Evolutionary conservation across 2,329 filamentous ascomycete species (phyloP), one percentile per base, ranked within the genome.

Genomic region (Allantophomopsis lycopodina): DNA sequence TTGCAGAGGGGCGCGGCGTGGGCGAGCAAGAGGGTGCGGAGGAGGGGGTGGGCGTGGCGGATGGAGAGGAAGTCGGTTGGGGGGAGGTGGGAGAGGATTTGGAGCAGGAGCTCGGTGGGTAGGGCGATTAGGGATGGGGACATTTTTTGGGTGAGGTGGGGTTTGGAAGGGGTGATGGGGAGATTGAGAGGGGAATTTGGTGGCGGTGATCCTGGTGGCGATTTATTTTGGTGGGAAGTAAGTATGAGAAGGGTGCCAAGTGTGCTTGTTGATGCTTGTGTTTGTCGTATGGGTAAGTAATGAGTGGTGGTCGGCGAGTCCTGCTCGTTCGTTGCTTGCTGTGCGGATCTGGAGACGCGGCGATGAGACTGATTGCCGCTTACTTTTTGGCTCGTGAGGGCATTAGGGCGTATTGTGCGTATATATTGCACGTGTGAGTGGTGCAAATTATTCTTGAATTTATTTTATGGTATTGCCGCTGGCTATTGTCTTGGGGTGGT

Each of bases 1-100:
- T 50, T 50, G 42, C 44, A 48, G 18, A 52, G 48, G 13, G 35
- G 40, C n/a, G 46, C 38, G 10, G 46, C 42, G 36, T 52, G 42
- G 4, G 39, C 40, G 17, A 13, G 13, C 38, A 50, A 35, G 39
- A 50, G 49, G 18, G 40, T 30, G 11, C 37, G 39, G 14, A 52
- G 40, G 17, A 36, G 39, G 31, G 16, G 39, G 21, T 35, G 44
- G n/a, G 47, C 46, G 34, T 42, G 47, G 3, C 42, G 40, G 8
- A 52, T 43, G 5, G 50, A 34, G 14, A 40, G 37, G 38, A 44
- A 43, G 34, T 40, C 32, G 14, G 37, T 32, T 20, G 41, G 14
- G 10, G 47, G 44, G 10, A 52, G 45, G 40, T 47, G 40, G n/a
- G 43, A 35, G 35, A 52, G 40, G 37, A 52, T 47, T 16, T 37